A percentile compares a stretch with the other conserved stretches of the same genome.
Evolutionary conservation across 768 basidiomycete species (phyloP).

Genomic region (Mycena alexandri): DNA sequence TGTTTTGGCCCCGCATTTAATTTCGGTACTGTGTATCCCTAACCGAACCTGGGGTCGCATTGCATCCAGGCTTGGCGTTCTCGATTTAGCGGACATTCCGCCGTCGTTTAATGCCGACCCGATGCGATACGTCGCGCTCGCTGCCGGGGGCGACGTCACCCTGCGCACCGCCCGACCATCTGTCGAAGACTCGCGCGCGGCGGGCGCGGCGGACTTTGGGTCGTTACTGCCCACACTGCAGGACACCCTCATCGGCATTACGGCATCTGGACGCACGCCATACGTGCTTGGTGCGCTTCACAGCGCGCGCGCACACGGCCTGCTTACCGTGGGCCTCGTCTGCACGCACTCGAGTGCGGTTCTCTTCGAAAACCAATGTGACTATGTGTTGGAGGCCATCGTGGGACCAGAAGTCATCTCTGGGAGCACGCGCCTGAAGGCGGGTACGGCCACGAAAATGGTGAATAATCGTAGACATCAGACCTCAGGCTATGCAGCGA

Average conservation of each 20-base stretch:
- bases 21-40: background rate
- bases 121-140: slow-evolving; percentile 39
- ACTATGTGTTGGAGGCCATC: slow-evolving; percentile 46
- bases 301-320: slow-evolving; percentile 38
- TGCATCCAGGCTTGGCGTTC: slow-evolving; percentile 45
- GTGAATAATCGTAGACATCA: slow-evolving; percentile 30
- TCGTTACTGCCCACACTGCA: slow-evolving; percentile 41
- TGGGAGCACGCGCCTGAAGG: slow-evolving; percentile 52
- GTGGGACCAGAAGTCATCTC: slow-evolving; percentile 50
- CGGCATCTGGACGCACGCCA: slow-evolving; percentile 51
- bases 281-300: slow-evolving; percentile 50
- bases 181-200: slow-evolving; percentile 49
- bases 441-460: slow-evolving; percentile 54
- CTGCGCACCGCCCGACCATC: slow-evolving; percentile 46
- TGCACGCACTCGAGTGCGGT: slow-evolving; percentile 46
- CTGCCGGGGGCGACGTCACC: slow-evolving; percentile 46
- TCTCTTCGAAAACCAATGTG: slow-evolving; percentile 40
- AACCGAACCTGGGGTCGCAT: background rate
- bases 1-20: slow-evolving; percentile 1
- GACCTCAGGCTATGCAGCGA: too few species aligned
- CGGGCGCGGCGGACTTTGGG: slow-evolving; percentile 43
- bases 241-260: slow-evolving; percentile 51
- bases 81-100: slow-evolving; percentile 47
- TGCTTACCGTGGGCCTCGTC: slow-evolving; percentile 48
- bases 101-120: slow-evolving; percentile 37